Conservation (phyloP, 345 rosid species). For the Draba incana region DNA sequence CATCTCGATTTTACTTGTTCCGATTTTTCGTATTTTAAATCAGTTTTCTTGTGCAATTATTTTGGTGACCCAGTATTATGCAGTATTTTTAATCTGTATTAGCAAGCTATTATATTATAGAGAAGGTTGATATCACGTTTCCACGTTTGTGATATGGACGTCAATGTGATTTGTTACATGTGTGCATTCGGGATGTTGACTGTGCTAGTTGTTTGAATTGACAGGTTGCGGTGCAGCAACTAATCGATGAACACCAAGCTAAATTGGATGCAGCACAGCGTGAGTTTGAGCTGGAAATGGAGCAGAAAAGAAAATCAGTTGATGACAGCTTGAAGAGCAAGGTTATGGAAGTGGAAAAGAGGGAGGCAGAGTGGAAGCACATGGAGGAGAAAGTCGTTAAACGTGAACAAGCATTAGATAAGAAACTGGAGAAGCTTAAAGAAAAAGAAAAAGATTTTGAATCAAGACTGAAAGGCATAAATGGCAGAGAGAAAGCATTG, state of each 20-base stretch:
- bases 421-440: constrained; percentile 67
- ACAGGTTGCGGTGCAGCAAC: constrained; percentile 80
- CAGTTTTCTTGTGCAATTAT: background rate
- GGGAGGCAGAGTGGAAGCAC: constrained; percentile 83
- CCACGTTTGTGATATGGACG: background rate
- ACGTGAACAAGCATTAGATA: constrained; percentile 77
- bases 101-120: background rate
- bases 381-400: constrained; percentile 78
- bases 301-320: constrained; percentile 69
- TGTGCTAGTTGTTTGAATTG: constrained; percentile 25
- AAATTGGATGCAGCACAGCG: constrained; percentile 64
- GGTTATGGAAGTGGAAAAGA: constrained; percentile 71
- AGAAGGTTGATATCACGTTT: constrained; percentile 4
- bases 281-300: constrained; percentile 81
- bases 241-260: constrained; percentile 76
- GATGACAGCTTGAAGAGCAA: constrained; percentile 74
- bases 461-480: constrained; percentile 56
- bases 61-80: background rate
- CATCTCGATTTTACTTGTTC: background rate
- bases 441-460: constrained; percentile 80
- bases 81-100: background rate
- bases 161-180: background rate
- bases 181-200: constrained; percentile 25
- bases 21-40: background rate
- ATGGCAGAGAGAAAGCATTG: constrained; percentile 72